phyloP scores from a whole-genome alignment of 495 filamentous ascomycete species.

The Friedmanniomyces endolithicus region DNA sequence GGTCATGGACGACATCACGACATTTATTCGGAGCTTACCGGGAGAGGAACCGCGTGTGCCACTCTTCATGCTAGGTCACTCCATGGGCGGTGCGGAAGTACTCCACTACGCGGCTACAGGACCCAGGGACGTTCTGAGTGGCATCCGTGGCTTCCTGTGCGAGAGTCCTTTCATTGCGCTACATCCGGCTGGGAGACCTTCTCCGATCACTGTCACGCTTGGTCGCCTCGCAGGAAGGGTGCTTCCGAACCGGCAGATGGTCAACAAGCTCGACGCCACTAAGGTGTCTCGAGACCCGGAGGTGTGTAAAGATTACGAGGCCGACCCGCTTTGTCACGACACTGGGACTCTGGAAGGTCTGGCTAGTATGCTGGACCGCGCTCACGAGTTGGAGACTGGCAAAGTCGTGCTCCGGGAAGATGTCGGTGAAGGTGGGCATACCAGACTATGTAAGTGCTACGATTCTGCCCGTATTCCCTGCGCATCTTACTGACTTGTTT shows the following conservation, averaged over 20 bases:
- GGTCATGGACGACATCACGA: slow-evolving; percentile 65
- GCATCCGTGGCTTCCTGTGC: slow-evolving; percentile 49
- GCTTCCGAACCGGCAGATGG: slow-evolving; percentile 48
- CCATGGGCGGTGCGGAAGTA: slow-evolving; percentile 67
- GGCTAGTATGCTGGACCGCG: slow-evolving; percentile 61
- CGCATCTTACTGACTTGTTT: not conserved
- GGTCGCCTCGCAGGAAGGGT: slow-evolving; percentile 54
- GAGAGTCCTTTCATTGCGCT: slow-evolving; percentile 62
- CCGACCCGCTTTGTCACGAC: slow-evolving; percentile 60
- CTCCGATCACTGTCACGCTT: slow-evolving; percentile 39
- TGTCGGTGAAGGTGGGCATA: slow-evolving; percentile 26
- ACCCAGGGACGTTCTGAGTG: slow-evolving; percentile 29
- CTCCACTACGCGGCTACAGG: slow-evolving; percentile 39
- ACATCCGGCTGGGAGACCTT: slow-evolving; percentile 47
- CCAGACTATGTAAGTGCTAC: slow-evolving; percentile 32
- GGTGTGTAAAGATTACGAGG: slow-evolving; percentile 41
- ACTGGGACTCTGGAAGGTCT: slow-evolving; percentile 69
- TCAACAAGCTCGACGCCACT: slow-evolving; percentile 43
- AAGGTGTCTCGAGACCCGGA: slow-evolving; percentile 51
- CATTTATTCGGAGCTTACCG: slow-evolving; percentile 46
- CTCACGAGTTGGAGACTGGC: slow-evolving; percentile 37
- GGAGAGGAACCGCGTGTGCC: slow-evolving; percentile 38
- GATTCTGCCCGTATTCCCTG: not conserved
- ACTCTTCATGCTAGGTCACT: slow-evolving; percentile 78
- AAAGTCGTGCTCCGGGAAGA: slow-evolving; percentile 30